These are phyloP conservation scores for Melastoma malabathricum DNA, from an alignment of 345 rosid species.

Conservation along the genomic window DNA sequence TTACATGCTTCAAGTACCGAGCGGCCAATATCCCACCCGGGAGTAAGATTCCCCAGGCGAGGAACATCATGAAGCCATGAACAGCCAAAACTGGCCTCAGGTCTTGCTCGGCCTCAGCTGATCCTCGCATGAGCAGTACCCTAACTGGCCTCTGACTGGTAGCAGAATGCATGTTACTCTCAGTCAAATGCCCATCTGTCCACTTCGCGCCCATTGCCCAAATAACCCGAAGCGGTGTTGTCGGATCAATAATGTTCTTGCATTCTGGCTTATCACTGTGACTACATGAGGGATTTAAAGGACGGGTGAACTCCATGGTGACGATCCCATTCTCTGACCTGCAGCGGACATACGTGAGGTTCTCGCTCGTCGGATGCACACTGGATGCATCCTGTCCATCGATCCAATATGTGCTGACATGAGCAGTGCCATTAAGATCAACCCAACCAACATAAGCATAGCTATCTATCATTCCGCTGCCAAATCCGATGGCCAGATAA, in stretches of 20 bases:
- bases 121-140: constrained; percentile 64
- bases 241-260: constrained; percentile 73
- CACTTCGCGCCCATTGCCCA: constrained; percentile 98
- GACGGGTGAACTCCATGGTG: constrained; percentile 86
- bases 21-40: constrained; percentile 86
- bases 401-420: constrained; percentile 80
- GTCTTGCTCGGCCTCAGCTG: constrained; percentile 92
- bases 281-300: constrained; percentile 48
- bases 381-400: constrained; percentile 59
- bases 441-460: constrained; percentile 92
- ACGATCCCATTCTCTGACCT: constrained; percentile 79
- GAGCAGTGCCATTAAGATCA: constrained; percentile 56
- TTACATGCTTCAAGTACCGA: constrained; percentile 80
- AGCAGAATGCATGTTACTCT: constrained; percentile 84
- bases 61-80: constrained; percentile 99
- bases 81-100: constrained; percentile 77
- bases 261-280: constrained; percentile 44
- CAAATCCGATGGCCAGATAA: constrained; percentile 82
- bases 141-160: constrained; percentile 83
- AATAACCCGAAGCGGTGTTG: constrained; percentile 78
- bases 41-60: constrained; percentile 93
- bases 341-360: constrained; percentile 75
- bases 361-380: constrained; percentile 66
- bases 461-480: constrained; percentile 64
- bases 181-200: constrained; percentile 54